Conservation (phyloP, 306 rosid genomes). For the Herpetospermum pedunculosum region DNA sequence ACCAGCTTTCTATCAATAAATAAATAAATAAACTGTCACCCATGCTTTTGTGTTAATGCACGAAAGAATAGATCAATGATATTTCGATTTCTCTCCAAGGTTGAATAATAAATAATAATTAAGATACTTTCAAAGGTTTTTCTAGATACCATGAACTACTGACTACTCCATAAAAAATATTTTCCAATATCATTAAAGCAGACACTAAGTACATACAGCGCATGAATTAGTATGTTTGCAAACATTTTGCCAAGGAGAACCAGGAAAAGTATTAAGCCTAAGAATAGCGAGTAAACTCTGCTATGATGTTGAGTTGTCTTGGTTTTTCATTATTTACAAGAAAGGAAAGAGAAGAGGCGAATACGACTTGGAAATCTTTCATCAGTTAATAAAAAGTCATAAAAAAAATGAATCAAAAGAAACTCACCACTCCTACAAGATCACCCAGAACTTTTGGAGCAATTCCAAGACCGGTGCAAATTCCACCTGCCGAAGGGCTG, state of each 20-base stretch:
- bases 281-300: not conserved
- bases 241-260: not conserved
- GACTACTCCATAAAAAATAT: not conserved
- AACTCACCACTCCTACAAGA: conserved; percentile 85
- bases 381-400: not conserved
- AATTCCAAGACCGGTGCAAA: conserved; percentile 93
- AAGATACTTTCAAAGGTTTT: not conserved
- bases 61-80: not conserved
- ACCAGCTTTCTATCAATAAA: not conserved
- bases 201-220: not conserved
- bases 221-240: not conserved
- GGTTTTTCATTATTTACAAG: not conserved
- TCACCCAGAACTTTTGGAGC: conserved; percentile 91
- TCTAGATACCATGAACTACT: not conserved
- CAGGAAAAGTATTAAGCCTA: not conserved
- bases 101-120: not conserved
- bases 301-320: not conserved
- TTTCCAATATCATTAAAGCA: not conserved
- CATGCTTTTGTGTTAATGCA: not conserved
- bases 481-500: conserved; percentile 98
- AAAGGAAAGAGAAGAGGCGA: not conserved
- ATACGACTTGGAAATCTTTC: not conserved
- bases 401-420: not conserved
- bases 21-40: not conserved
- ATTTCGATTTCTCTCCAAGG: not conserved